Base-by-base conservation (phyloP, 192 early-diverging fungal genomes). In the Chytriomyces sp. region DNA sequence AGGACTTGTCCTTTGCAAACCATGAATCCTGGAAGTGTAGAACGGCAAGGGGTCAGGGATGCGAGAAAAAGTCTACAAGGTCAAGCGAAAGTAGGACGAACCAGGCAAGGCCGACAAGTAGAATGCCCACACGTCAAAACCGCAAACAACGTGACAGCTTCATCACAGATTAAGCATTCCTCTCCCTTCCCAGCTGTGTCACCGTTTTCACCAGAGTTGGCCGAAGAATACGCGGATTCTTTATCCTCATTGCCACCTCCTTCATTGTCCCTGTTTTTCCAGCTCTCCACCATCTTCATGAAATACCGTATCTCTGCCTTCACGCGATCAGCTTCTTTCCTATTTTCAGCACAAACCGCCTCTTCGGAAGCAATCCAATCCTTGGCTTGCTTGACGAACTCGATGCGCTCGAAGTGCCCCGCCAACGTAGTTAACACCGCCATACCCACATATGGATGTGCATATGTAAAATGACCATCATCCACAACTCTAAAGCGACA, bases 51-150 rank as follows among this genome's bases (percentile, higher is more conserved):
- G 40, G 10, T 40, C 32, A 28, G 52, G 39, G 37, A 56, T 26
- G 28, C 7, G 5, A 22, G 5, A 10, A 6, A 6, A 26, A 56
- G 10, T 56, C 14, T 10, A 56, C 10, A 39, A 38, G 26, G 36
- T 44, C 22, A 10, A 4, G 37, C n/a, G n/a, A n/a, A n/a, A n/a
- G n/a, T n/a, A n/a, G n/a, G n/a, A 7, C 65, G 25, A 14, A 68
- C 65, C 65, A 68, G 37, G n/a, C 65, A 68, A 55, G 49, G 65
- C 52, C 65, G 65, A n/a, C 65, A 68, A 34, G 41, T 55, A 12
- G 44, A 55, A 34, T 68, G 65, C 44, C 65, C 65, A 55, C 65
- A 68, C 12, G 36, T 55, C n/a, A 68, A 36, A 34, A 68, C 65
- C 2, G 65, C 65, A 28, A 68, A 19, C 49, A 68, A 28, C 5